Conservation (phyloP, 1,284 basidiomycete species). For the Porogramme epimiltina region DNA sequence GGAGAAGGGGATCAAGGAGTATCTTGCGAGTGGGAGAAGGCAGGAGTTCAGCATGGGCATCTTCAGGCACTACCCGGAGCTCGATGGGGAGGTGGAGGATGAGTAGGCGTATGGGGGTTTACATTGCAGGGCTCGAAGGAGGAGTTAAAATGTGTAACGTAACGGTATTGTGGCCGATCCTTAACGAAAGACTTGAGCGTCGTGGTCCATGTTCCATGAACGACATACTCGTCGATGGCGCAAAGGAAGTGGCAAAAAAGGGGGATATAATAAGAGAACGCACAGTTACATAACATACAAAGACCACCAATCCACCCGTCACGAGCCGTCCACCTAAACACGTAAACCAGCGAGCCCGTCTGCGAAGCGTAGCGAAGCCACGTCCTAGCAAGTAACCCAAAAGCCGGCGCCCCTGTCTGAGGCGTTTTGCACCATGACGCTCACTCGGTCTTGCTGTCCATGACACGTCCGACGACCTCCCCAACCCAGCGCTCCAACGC, state of each 20-base stretch:
- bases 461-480: constrained; percentile 50
- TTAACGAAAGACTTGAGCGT: no score
- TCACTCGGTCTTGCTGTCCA: constrained; percentile 32
- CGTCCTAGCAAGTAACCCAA: not conserved
- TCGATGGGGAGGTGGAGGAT: constrained; percentile 38
- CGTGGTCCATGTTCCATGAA: no score
- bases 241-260: no score
- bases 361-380: not conserved
- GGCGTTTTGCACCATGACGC: not conserved
- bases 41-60: constrained; percentile 41
- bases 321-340: not conserved
- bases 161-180: no score
- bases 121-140: no score
- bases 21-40: constrained; percentile 43
- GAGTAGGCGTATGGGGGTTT: not conserved
- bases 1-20: constrained; percentile 41
- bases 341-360: not conserved
- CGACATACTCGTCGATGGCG: no score
- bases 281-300: constrained; percentile 10
- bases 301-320: constrained; percentile 3
- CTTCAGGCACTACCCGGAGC: constrained; percentile 49
- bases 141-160: no score
- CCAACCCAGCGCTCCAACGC: constrained; percentile 75
- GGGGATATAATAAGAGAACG: not conserved
- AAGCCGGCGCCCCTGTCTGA: no score